A percentile compares a stretch with the other conserved stretches of the same genome.
Evolutionary conservation across 805 yeast genomes (phyloP).

Genomic region (Suhomyces sp.): DNA sequence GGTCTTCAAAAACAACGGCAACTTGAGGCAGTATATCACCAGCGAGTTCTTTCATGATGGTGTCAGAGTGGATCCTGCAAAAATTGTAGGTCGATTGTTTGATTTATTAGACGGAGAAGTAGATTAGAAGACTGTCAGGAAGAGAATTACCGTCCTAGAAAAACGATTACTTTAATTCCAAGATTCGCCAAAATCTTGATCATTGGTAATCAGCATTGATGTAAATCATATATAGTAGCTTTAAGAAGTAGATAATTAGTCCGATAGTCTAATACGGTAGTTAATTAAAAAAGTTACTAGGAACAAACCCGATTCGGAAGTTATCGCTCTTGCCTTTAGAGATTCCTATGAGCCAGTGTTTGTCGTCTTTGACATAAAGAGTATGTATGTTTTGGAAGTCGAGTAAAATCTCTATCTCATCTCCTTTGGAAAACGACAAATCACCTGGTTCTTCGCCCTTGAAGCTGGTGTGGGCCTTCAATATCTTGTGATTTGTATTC

Average conservation of each 20-base stretch:
- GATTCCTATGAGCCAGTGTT: conserved; percentile 36
- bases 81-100: conserved; percentile 40
- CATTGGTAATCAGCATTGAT: no score
- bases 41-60: conserved; percentile 54
- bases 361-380: conserved; percentile 16
- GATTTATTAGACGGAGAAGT: conserved; percentile 38
- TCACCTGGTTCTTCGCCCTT: conserved; percentile 37
- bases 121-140: conserved; percentile 20
- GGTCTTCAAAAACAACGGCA: conserved; percentile 28
- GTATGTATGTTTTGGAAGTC: conserved; percentile 27
- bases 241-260: no score
- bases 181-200: no score
- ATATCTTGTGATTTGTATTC: conserved; percentile 9
- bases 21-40: conserved; percentile 42
- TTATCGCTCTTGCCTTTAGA: conserved; percentile 9
- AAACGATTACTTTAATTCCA: no score
- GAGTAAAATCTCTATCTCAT: conserved; percentile 29
- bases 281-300: conserved; percentile 14
- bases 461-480: conserved; percentile 23
- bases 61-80: conserved; percentile 38
- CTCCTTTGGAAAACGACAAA: conserved; percentile 33
- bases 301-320: conserved; percentile 36
- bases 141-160: no score
- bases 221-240: no score
- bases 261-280: no score